Evolutionary conservation across 2,329 filamentous ascomycete species (phyloP).

Genomic region (Botrytis medusae): DNA sequence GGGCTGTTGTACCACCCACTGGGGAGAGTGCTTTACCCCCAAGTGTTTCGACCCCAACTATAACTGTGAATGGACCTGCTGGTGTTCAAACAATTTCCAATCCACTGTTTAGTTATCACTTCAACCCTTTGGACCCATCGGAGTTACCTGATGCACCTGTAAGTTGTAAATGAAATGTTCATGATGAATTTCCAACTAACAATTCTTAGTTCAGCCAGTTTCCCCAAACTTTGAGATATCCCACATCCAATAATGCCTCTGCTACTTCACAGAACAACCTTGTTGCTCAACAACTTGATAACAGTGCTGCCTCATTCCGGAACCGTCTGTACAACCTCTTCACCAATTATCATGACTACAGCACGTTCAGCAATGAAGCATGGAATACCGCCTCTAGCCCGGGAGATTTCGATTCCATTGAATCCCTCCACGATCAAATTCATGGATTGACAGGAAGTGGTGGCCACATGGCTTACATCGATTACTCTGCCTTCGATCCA

Average conservation of each 20-base stretch:
- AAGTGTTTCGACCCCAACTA: constrained; percentile 46
- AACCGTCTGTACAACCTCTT: constrained; percentile 67
- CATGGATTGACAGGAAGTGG: constrained; percentile 56
- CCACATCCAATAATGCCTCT: constrained; percentile 41
- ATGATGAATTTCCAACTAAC: constrained; percentile 1
- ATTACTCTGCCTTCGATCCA: constrained; percentile 49
- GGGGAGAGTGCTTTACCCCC: constrained; percentile 51
- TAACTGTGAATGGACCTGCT: constrained; percentile 56
- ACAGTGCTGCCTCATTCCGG: constrained; percentile 55
- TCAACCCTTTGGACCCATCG: constrained; percentile 44
- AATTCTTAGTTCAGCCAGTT: constrained; percentile 56
- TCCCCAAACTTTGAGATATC: constrained; percentile 60
- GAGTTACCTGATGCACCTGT: constrained; percentile 62
- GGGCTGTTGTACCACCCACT: constrained; percentile 47
- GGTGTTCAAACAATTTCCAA: constrained; percentile 46
- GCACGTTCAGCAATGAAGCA: constrained; percentile 67
- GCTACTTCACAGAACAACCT: constrained; percentile 60
- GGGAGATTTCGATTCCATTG: constrained; percentile 59
- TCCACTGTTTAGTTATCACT: constrained; percentile 53
- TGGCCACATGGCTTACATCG: constrained; percentile 51
- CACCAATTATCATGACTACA: constrained; percentile 66
- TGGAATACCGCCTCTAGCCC: constrained; percentile 51
- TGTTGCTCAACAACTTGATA: constrained; percentile 53
- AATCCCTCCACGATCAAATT: constrained; percentile 63
- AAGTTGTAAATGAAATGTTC: constrained; percentile 36